Evolutionary conservation across 345 rosid genomes (phyloP).

Genomic region (Hypericum androsaemum): DNA sequence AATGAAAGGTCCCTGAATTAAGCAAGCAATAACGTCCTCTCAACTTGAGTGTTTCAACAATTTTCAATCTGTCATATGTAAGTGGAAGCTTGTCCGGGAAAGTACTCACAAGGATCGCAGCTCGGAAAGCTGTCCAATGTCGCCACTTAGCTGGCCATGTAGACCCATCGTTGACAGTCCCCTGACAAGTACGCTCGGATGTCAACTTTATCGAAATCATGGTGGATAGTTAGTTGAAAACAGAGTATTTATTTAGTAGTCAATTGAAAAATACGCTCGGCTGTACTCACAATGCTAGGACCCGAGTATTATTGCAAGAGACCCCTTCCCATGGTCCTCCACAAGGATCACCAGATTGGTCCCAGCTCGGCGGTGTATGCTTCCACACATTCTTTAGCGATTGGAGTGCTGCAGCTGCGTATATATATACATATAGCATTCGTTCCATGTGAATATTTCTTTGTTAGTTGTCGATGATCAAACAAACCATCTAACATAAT

Average conservation of each 20-base stretch:
- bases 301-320: conserved; percentile 56
- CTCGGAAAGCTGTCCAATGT: conserved; percentile 78
- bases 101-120: conserved; percentile 73
- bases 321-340: conserved; percentile 86
- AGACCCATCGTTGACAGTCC: conserved; percentile 79
- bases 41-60: not conserved
- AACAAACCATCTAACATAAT: too few relatives aligned
- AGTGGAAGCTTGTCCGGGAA: not conserved
- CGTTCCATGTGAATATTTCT: too few relatives aligned
- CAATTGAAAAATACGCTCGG: too few relatives aligned
- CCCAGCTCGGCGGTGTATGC: conserved; percentile 76
- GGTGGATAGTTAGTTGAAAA: not conserved
- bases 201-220: not conserved
- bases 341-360: conserved; percentile 65
- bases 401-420: conserved; percentile 61
- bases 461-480: too few relatives aligned
- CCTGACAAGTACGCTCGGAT: conserved; percentile 26
- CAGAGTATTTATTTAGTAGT: not conserved
- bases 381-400: conserved; percentile 69
- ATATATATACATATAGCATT: not conserved
- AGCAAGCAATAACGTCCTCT: conserved; percentile 5
- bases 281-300: conserved; percentile 83
- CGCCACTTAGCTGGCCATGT: conserved; percentile 73
- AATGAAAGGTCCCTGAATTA: conserved; percentile 73
- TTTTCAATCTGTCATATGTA: not conserved